These are phyloP conservation scores for Larix sibirica DNA, from an alignment of 83 land plant species.

Conservation along the genomic window DNA sequence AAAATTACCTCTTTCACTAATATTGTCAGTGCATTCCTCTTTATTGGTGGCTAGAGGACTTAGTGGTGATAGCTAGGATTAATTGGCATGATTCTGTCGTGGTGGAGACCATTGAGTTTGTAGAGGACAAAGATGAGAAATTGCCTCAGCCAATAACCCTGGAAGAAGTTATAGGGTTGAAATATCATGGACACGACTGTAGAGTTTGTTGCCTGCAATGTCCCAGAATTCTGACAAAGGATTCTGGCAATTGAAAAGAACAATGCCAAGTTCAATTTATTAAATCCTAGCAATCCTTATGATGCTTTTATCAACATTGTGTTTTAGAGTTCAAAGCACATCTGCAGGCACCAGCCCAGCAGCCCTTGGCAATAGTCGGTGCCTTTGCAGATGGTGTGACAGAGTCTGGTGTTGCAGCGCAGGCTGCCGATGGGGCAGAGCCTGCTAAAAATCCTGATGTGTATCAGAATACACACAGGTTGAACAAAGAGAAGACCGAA, in stretches of 20 bases:
- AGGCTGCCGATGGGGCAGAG: conserved; percentile 22
- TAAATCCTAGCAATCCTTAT: conserved; percentile 83
- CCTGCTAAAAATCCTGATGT: conserved; percentile 28
- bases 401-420: conserved; percentile 24
- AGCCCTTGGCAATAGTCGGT: conserved; percentile 20
- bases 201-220: conserved; percentile 90
- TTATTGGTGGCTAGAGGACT: too few species aligned
- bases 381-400: conserved; percentile 14
- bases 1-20: too few species aligned
- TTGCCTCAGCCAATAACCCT: conserved; percentile 42
- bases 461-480: too few species aligned
- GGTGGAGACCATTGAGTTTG: conserved; percentile 50
- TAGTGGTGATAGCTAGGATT: conserved; percentile 38
- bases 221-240: conserved; percentile 90
- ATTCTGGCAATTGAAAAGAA: conserved; percentile 87
- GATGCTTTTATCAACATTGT: conserved; percentile 92
- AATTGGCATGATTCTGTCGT: conserved; percentile 58
- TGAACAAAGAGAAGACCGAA: too few species aligned
- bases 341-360: conserved; percentile 44
- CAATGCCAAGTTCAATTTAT: conserved; percentile 87
- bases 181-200: conserved; percentile 93
- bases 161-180: conserved; percentile 46
- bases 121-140: conserved; percentile 50
- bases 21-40: too few species aligned
- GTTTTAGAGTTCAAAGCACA: conserved; percentile 72